Evolutionary conservation across 352 stramenopile species (phyloP).

Genomic region (Phytophthora tubulina): DNA sequence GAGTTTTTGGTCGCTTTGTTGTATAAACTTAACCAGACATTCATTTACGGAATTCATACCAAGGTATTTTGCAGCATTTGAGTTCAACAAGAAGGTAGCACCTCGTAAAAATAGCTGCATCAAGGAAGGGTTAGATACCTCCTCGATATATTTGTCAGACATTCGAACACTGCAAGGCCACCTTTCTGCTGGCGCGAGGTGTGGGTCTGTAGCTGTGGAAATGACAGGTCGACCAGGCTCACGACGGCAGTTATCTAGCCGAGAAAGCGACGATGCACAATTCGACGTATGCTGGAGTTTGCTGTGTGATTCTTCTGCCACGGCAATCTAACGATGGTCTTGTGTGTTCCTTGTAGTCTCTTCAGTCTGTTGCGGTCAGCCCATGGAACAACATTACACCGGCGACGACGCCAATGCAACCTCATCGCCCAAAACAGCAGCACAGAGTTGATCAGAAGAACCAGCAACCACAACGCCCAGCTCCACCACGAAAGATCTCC

Average conservation of each 20-base stretch:
- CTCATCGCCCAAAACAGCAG: conserved; percentile 18
- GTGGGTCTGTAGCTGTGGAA: neutral
- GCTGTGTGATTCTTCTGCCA: neutral
- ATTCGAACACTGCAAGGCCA: neutral
- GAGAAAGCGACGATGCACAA: conserved; percentile 26
- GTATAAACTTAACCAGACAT: conserved; percentile 35
- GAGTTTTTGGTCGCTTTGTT: conserved; percentile 22
- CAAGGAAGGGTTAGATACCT: neutral
- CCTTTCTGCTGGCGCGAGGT: too few relatives aligned
- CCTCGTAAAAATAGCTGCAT: conserved; percentile 18
- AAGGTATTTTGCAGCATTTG: too few relatives aligned
- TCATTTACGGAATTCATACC: conserved; percentile 8
- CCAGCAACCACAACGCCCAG: conserved; percentile 12
- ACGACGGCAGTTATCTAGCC: conserved; percentile 20
- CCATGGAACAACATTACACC: conserved; percentile 35
- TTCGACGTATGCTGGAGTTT: conserved; percentile 19
- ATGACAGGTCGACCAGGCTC: conserved; percentile 27
- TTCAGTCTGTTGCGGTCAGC: conserved; percentile 27
- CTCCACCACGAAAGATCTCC: conserved; percentile 28
- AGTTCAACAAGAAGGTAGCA: too few relatives aligned
- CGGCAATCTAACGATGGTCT: neutral
- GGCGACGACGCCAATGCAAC: conserved; percentile 27
- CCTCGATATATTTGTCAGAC: neutral
- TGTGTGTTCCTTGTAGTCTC: conserved; percentile 10
- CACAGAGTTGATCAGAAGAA: conserved; percentile 5